A percentile compares a stretch with the other conserved stretches of the same genome.
Evolutionary conservation across 352 stramenopile species (phyloP).

Genomic region (Globisporangium spiculum): DNA sequence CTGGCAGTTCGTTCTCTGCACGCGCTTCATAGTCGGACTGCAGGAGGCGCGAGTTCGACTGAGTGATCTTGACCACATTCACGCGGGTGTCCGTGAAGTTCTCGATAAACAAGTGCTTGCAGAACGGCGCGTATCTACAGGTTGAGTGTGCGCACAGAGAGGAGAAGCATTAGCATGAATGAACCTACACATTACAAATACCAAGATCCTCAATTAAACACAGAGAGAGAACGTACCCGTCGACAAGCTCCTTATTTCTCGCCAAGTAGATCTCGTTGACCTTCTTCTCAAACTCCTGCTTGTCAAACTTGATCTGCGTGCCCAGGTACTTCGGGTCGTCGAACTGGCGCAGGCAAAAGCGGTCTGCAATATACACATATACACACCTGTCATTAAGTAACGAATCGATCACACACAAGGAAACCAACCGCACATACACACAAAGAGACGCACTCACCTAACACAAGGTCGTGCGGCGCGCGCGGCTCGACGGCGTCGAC

Average conservation of each 20-base stretch:
- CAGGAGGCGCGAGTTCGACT: slow-evolving; percentile 92
- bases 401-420: background rate
- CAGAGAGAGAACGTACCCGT: slow-evolving; percentile 39
- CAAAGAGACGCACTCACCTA: slow-evolving; percentile 30
- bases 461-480: slow-evolving; percentile 43
- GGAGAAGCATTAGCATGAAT: background rate
- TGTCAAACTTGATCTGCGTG: slow-evolving; percentile 70
- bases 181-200: background rate
- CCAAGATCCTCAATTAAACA: slow-evolving; percentile 1
- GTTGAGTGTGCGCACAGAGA: background rate
- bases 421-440: background rate
- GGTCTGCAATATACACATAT: slow-evolving; percentile 33
- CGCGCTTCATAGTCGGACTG: slow-evolving; percentile 93
- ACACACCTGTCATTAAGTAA: background rate
- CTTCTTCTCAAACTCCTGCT: slow-evolving; percentile 70
- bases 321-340: slow-evolving; percentile 75
- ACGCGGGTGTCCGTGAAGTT: slow-evolving; percentile 92
- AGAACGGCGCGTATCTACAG: slow-evolving; percentile 96
- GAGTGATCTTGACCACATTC: slow-evolving; percentile 91
- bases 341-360: slow-evolving; percentile 84
- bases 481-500: slow-evolving; percentile 26
- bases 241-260: slow-evolving; percentile 59
- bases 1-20: slow-evolving; percentile 92
- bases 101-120: slow-evolving; percentile 97
- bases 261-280: slow-evolving; percentile 82